Evolutionary conservation across 192 early-diverging fungal species (phyloP).

Genomic region (Podila verticillata): DNA sequence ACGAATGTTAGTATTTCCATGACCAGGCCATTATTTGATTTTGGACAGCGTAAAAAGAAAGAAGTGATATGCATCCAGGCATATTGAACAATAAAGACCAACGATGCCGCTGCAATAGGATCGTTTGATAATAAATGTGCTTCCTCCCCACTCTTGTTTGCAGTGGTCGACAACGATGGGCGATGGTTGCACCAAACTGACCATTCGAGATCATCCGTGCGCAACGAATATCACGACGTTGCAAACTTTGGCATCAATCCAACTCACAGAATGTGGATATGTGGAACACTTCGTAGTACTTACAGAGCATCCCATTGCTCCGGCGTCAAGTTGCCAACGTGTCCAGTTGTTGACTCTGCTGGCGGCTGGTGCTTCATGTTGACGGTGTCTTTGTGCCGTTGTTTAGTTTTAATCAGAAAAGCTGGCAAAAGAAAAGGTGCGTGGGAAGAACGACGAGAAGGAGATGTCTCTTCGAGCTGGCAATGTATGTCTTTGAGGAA

Average conservation of each 20-base stretch:
- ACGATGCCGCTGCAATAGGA: no score
- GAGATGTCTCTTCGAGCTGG: not conserved
- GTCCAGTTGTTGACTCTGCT: constrained; percentile 10
- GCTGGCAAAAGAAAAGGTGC: not conserved
- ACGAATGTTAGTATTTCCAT: no score
- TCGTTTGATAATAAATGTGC: no score
- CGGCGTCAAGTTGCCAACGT: constrained; percentile 34
- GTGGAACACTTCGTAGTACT: not conserved
- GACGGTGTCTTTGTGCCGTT: not conserved
- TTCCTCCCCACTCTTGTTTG: no score
- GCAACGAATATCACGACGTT: not conserved
- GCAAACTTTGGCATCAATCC: not conserved
- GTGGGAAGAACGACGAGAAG: not conserved
- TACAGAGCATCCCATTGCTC: constrained; percentile 50
- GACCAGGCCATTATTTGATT: not conserved
- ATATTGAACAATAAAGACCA: no score
- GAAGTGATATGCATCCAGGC: no score
- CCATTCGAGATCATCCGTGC: no score
- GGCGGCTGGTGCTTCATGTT: constrained; percentile 18
- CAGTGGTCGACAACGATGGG: no score
- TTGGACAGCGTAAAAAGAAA: not conserved
- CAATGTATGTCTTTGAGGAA: not conserved
- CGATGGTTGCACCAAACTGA: no score
- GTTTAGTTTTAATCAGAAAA: not conserved
- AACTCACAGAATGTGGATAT: not conserved